A percentile compares a stretch with the other conserved stretches of the same genome.
Evolutionary conservation across 169 alveolate species (phyloP).

Genomic region (Perkinsus olseni): DNA sequence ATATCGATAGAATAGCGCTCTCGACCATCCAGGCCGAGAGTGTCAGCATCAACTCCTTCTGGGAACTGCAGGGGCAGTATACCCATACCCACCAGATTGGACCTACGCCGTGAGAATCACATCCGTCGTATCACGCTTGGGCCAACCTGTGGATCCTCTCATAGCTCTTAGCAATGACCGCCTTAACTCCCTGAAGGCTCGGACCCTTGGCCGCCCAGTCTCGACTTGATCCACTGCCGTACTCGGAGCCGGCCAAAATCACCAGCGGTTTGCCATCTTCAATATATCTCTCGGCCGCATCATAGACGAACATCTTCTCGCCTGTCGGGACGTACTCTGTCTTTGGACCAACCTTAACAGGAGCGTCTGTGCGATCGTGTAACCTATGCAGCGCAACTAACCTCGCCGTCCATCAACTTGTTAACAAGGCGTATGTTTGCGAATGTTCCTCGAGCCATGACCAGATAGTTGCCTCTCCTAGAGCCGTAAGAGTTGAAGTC

Average conservation of each 20-base stretch:
- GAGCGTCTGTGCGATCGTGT: background rate
- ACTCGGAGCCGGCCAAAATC: slow-evolving; percentile 88
- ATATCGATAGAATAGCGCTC: slow-evolving; percentile 18
- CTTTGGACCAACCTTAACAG: slow-evolving; percentile 81
- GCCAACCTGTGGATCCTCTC: slow-evolving; percentile 85
- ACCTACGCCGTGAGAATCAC: slow-evolving; percentile 2
- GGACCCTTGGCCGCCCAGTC: slow-evolving; percentile 99
- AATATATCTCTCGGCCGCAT: slow-evolving; percentile 71
- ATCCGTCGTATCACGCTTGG: background rate
- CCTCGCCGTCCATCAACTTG: slow-evolving; percentile 44
- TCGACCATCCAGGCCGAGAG: slow-evolving; percentile 75
- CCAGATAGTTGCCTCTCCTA: slow-evolving; percentile 86
- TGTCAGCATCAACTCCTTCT: slow-evolving; percentile 76
- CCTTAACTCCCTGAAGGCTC: slow-evolving; percentile 80
- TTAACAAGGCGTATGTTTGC: slow-evolving; percentile 89
- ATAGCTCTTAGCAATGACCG: slow-evolving; percentile 83
- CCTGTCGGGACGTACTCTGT: slow-evolving; percentile 80
- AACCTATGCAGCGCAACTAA: background rate
- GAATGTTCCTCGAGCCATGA: slow-evolving; percentile 93
- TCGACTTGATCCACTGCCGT: slow-evolving; percentile 90
- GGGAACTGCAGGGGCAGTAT: slow-evolving; percentile 83
- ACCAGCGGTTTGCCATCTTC: slow-evolving; percentile 38
- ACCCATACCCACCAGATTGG: slow-evolving; percentile 91
- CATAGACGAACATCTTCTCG: slow-evolving; percentile 68
- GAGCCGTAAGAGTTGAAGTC: slow-evolving; percentile 94